phyloP scores from a whole-genome alignment of 1,284 basidiomycete species.

The Moesziomyces sp. region DNA sequence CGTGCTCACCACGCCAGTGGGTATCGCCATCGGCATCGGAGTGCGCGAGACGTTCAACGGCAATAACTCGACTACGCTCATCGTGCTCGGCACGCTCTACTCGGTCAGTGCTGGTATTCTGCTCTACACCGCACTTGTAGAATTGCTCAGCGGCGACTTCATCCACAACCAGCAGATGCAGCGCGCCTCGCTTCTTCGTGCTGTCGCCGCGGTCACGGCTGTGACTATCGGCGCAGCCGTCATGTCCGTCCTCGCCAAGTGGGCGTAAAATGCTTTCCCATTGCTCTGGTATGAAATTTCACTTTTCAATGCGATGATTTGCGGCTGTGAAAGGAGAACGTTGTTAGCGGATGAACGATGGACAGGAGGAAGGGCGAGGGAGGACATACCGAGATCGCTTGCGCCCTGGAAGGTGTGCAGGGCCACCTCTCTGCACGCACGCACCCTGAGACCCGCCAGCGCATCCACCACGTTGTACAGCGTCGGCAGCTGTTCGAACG shows the following conservation, averaged over 20 bases:
- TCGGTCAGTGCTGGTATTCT: conserved; percentile 87
- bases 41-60: conserved; percentile 85
- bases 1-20: conserved; percentile 72
- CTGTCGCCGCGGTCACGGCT: conserved; percentile 19
- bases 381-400: conserved; percentile 2
- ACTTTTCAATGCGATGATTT: conserved; percentile 5
- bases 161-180: conserved; percentile 38
- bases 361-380: not conserved
- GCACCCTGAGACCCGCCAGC: conserved; percentile 2
- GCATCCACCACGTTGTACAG: conserved; percentile 3
- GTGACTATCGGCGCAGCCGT: conserved; percentile 33
- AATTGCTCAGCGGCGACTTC: conserved; percentile 71
- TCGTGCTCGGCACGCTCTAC: conserved; percentile 86
- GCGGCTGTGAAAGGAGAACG: not conserved
- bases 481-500: conserved; percentile 7
- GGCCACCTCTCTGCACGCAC: conserved; percentile 1
- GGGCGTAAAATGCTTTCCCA: too few species aligned
- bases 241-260: conserved; percentile 44
- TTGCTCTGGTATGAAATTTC: too few species aligned
- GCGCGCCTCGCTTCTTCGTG: conserved; percentile 9
- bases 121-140: conserved; percentile 89
- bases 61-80: conserved; percentile 77
- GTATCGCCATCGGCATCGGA: conserved; percentile 76
- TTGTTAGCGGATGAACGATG: not conserved
- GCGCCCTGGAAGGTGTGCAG: conserved; percentile 10